Percentiles rank a stretch among this genome's conserved stretches.
phyloP scores from a whole-genome alignment of 2,329 filamentous ascomycete species.

The Apiospora hydei region DNA sequence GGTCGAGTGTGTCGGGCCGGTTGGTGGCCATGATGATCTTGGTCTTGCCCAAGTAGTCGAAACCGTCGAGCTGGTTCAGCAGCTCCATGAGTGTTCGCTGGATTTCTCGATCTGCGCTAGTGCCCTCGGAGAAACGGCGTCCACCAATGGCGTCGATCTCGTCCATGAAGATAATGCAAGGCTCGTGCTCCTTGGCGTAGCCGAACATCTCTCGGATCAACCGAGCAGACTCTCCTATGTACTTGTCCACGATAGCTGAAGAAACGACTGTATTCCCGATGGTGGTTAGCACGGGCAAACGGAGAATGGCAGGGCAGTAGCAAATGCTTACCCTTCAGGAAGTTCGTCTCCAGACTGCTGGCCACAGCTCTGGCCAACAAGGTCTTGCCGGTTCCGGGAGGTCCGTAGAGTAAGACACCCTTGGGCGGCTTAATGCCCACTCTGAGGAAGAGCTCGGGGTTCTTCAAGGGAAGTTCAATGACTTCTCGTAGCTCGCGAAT shows the following conservation, averaged over 20 bases:
- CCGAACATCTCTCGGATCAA: conserved; percentile 99
- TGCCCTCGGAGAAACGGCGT: conserved; percentile 94
- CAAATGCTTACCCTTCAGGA: conserved; percentile 79
- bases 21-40: conserved; percentile 99
- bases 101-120: conserved; percentile 96
- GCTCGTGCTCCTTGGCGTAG: conserved; percentile 98
- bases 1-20: conserved; percentile 93
- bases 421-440: conserved; percentile 99
- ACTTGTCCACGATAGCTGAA: conserved; percentile 99
- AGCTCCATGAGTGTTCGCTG: conserved; percentile 98
- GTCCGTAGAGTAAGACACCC: conserved; percentile 94
- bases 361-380: conserved; percentile 92
- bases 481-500: conserved; percentile 97
- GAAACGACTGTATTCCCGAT: conserved; percentile 77
- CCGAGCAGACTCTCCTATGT: conserved; percentile 97
- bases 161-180: conserved; percentile 99
- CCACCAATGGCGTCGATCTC: conserved; percentile 99
- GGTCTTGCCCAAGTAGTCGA: conserved; percentile 98
- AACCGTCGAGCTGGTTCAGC: conserved; percentile 97
- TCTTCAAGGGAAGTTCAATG: conserved; percentile 97
- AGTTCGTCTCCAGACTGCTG: conserved; percentile 96
- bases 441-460: conserved; percentile 94
- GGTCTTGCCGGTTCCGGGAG: conserved; percentile 96
- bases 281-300: not conserved
- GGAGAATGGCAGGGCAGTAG: not conserved